Base-by-base conservation (phyloP, 2,329 filamentous ascomycete species). In the Hyphodiscus sp. region DNA sequence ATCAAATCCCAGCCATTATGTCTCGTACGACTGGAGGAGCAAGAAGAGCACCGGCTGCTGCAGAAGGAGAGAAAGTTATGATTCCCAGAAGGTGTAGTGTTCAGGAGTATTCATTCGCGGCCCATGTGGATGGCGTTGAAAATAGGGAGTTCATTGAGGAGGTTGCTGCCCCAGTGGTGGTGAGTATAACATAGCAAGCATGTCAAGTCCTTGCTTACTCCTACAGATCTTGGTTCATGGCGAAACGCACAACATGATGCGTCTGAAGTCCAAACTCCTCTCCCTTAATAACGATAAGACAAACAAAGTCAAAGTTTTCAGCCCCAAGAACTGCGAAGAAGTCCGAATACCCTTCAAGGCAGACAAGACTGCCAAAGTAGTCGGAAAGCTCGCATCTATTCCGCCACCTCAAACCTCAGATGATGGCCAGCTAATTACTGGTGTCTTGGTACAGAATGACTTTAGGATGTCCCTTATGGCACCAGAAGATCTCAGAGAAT, bases 401-500 rank as follows among this genome's bases (percentile, higher is more conserved):
- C 79, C 86, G 2, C 89, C 89, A 2, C 64, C 61, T 53, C 51
- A 47, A 52, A 51, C 63, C 19, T 69, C 71, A 38, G 72, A 77
- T n/a, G 69, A 74, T 6, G 72, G 74, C 20, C 74, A 74, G 52
- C 76, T 97, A 44, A 82, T 99, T 63, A 88, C 86, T 0, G 94
- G 94, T 26, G 94, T 99, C 0, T 78, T 99, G 16, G 91, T 99
- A 8, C 92, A 97, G 63, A 97, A 95, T 68, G 94, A 96, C 69
- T 97, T 99, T 71, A 96, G 97, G 70, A 82, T 99, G 67, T 95
- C 89, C 0, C 77, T 99, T 33, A 97, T 99, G 92, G 91, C 91
- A 0, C 91, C 94, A 0, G 94, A 97, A 63, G 94, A 99, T 68
- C 77, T 99, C 33, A 85, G 91, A 56, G 94, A 99, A 71, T 99